Evolutionary conservation across 2,329 filamentous ascomycete species (phyloP).

Genomic region (Didymella segeticola): DNA sequence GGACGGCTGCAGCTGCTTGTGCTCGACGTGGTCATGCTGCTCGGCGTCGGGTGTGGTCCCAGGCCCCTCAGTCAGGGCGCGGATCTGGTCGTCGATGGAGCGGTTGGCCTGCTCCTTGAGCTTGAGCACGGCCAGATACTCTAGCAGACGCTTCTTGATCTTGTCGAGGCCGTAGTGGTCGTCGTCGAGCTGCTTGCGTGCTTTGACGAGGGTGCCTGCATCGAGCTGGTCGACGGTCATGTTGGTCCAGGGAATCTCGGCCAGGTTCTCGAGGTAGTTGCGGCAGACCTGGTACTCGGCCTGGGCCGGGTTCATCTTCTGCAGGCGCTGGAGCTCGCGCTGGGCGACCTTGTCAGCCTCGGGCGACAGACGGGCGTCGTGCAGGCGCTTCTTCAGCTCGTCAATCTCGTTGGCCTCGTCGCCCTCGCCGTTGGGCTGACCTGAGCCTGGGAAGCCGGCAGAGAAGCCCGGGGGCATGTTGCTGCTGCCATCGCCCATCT

Average conservation of each 20-base stretch:
- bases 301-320: conserved; percentile 95
- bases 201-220: conserved; percentile 76
- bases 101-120: conserved; percentile 91
- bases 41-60: conserved; percentile 43
- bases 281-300: conserved; percentile 94
- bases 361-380: conserved; percentile 78
- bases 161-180: conserved; percentile 97
- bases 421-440: conserved; percentile 67
- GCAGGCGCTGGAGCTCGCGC: conserved; percentile 83
- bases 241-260: conserved; percentile 91
- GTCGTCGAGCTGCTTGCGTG: conserved; percentile 88
- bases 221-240: conserved; percentile 86
- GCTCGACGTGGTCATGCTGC: conserved; percentile 48
- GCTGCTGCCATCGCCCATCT: conserved; percentile 39
- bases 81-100: conserved; percentile 79
- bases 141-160: conserved; percentile 94
- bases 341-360: conserved; percentile 92
- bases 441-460: conserved; percentile 53
- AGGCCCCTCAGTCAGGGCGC: conserved; percentile 57
- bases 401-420: conserved; percentile 91
- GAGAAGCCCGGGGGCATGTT: conserved; percentile 50
- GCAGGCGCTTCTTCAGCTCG: conserved; percentile 86
- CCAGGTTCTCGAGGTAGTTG: conserved; percentile 91
- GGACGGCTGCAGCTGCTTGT: conserved; percentile 50
- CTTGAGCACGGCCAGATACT: conserved; percentile 95